Conservation (phyloP, 73 alveolate genomes). For the Stentor coeruleus region DNA sequence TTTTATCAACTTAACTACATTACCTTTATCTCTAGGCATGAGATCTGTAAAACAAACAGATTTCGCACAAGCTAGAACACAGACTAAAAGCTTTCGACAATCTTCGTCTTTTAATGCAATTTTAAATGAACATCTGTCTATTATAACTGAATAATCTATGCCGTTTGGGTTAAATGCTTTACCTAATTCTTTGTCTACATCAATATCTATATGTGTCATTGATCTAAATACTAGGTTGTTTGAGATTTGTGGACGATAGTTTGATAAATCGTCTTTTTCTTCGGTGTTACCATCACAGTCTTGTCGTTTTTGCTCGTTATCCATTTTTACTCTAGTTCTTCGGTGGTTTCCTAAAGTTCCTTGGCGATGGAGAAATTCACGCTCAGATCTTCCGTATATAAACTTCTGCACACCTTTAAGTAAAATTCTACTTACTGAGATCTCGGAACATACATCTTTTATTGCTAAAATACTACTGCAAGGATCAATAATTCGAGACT, state of each 20-base stretch:
- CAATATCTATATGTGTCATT: neutral
- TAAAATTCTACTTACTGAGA: too few species aligned
- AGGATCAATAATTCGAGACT: neutral
- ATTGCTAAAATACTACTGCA: too few species aligned
- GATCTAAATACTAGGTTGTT: neutral
- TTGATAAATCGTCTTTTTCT: neutral
- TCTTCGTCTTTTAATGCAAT: neutral
- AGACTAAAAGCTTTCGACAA: neutral
- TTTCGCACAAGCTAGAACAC: neutral
- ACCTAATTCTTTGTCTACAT: too few species aligned
- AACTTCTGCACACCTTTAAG: neutral
- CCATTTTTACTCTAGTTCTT: too few species aligned
- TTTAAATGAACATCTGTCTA: neutral
- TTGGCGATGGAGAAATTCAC: neutral
- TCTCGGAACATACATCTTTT: neutral
- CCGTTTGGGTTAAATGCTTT: neutral
- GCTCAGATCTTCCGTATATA: neutral
- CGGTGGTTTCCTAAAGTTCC: too few species aligned
- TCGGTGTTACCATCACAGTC: too few species aligned
- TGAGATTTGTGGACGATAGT: neutral
- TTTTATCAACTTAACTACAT: slow-evolving; percentile 66
- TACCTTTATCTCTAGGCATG: slow-evolving; percentile 68
- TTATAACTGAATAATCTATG: neutral
- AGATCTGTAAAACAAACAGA: neutral
- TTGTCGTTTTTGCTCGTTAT: too few species aligned